Evolutionary conservation across 2,329 filamentous ascomycete species (phyloP).

Genomic region (Gnomoniopsis sp.): DNA sequence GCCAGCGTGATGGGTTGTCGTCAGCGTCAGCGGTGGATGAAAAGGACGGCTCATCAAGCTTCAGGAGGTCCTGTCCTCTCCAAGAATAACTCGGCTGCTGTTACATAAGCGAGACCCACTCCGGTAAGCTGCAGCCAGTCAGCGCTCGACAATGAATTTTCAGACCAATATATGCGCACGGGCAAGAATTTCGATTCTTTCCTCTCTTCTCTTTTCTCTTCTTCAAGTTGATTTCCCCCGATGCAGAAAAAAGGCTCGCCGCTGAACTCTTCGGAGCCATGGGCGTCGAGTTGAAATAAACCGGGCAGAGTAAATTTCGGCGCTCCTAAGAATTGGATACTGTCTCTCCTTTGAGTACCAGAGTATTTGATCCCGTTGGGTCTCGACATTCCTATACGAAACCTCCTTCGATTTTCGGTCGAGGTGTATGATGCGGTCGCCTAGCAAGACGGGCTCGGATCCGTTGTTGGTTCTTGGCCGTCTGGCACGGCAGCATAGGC

Average conservation of each 20-base stretch:
- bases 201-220: constrained; percentile 32
- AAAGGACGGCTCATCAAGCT: constrained; percentile 1
- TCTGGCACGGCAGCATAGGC: too few relatives aligned
- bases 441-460: too few relatives aligned
- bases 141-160: background rate
- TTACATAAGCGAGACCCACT: background rate
- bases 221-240: constrained; percentile 54
- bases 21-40: constrained; percentile 8
- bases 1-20: constrained; percentile 11
- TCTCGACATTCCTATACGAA: constrained; percentile 45
- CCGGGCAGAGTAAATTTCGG: constrained; percentile 57
- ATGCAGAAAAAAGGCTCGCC: constrained; percentile 53
- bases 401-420: background rate
- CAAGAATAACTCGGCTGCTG: background rate
- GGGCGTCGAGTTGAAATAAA: constrained; percentile 53
- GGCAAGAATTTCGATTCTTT: constrained; percentile 9
- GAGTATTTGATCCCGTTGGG: constrained; percentile 62
- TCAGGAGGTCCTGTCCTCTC: background rate
- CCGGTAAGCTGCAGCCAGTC: background rate
- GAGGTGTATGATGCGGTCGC: background rate
- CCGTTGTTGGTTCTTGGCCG: too few relatives aligned
- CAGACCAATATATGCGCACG: constrained; percentile 7
- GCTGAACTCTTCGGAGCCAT: constrained; percentile 34
- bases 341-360: constrained; percentile 40
- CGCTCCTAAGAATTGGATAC: constrained; percentile 64